These are phyloP conservation scores for Trametes sp. DNA, from an alignment of 1,284 basidiomycete species.

Conservation along the genomic window DNA sequence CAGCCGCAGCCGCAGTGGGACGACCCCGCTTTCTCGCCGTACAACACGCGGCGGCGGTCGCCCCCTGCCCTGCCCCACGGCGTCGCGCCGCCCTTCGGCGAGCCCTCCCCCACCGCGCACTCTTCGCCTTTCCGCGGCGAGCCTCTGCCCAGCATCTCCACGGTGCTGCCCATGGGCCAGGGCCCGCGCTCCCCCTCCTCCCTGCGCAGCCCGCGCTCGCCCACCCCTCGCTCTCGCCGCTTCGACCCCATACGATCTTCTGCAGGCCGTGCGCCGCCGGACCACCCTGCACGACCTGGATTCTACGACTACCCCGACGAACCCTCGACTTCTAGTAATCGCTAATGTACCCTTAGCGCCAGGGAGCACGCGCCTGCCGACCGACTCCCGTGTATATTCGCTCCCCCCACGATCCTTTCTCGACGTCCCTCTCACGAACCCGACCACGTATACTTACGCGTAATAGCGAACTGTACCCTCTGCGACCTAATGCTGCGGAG, in stretches of 20 bases:
- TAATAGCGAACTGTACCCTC: slow-evolving; percentile 28
- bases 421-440: slow-evolving; percentile 37
- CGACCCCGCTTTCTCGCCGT: slow-evolving; percentile 43
- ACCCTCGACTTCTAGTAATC: slow-evolving; percentile 24
- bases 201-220: slow-evolving; percentile 26
- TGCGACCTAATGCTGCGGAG: slow-evolving; percentile 23
- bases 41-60: slow-evolving; percentile 33
- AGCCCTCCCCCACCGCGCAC: slow-evolving; percentile 19
- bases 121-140: slow-evolving; percentile 24
- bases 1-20: slow-evolving; percentile 73
- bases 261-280: slow-evolving; percentile 25
- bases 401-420: slow-evolving; percentile 33
- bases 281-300: slow-evolving; percentile 31
- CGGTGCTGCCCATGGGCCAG: slow-evolving; percentile 23
- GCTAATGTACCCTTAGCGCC: slow-evolving; percentile 25
- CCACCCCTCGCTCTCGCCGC: slow-evolving; percentile 23
- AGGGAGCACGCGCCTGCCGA: slow-evolving; percentile 8
- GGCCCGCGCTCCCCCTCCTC: slow-evolving; percentile 14
- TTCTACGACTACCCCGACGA: slow-evolving; percentile 30
- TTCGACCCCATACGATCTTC: slow-evolving; percentile 33
- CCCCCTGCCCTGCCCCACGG: slow-evolving; percentile 24
- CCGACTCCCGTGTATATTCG: slow-evolving; percentile 26
- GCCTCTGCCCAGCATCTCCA: slow-evolving; percentile 28
- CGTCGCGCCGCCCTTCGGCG: slow-evolving; percentile 16
- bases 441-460: slow-evolving; percentile 29